Evolutionary conservation across 73 alveolate genomes (phyloP), one percentile per base, ranked within the genome.

Genomic region (Symbiodinium pilosum): DNA sequence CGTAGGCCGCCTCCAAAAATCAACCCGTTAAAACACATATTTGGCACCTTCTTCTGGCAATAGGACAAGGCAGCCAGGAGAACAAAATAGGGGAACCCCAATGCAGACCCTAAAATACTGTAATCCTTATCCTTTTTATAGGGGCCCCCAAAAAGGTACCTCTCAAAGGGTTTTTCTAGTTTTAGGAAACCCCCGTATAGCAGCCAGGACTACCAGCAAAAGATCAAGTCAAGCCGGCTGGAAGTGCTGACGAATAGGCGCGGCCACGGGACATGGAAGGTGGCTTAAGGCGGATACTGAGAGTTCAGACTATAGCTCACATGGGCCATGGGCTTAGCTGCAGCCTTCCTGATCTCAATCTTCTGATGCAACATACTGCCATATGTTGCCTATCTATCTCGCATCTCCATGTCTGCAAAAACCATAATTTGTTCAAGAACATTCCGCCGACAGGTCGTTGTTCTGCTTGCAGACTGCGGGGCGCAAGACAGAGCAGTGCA

Each of bases 401-500:
- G n/a, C n/a, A n/a, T n/a, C n/a, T n/a, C n/a, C n/a, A n/a, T n/a
- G n/a, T n/a, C n/a, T n/a, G n/a, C n/a, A n/a, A n/a, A n/a, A n/a
- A n/a, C n/a, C n/a, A n/a, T n/a, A n/a, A n/a, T n/a, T n/a, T n/a
- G n/a, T n/a, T n/a, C n/a, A n/a, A n/a, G n/a, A n/a, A n/a, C n/a
- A n/a, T n/a, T n/a, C n/a, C n/a, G n/a, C 59, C 59, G 14, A 47
- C 59, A 64, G 77, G 77, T 64, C 77, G 14, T 28, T 64, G 40
- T 64, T 64, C 41, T 64, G 77, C 77, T 64, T 64, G 77, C 77
- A 64, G 77, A 64, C 77, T 0, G 39, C 77, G 1, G 77, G 77
- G 36, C 77, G 77, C 77, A 64, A 64, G 77, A 64, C 36, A 36
- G 77, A 64, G 36, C 77, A 64, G 77, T 64, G 77, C 77, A 64